Conservation (phyloP, 495 filamentous ascomycete species). For the Penicillium roqueforti region DNA sequence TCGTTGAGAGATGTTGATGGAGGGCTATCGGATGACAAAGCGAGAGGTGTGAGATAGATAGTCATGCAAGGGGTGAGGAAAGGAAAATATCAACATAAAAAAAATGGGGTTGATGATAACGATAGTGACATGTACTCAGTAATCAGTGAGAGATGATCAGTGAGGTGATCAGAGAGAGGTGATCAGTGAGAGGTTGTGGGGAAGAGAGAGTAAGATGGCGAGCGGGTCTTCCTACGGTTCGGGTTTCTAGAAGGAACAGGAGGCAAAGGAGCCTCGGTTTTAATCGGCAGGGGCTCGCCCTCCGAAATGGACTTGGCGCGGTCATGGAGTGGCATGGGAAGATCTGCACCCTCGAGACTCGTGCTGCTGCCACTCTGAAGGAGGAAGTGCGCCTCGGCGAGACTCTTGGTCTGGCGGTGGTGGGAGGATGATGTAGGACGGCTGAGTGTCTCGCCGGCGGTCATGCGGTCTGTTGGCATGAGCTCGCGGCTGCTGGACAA, state of each 20-base stretch:
- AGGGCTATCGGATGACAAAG: conserved; percentile 10
- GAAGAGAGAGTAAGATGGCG: conserved; percentile 46
- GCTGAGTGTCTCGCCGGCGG: conserved; percentile 26
- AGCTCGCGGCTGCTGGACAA: conserved; percentile 46
- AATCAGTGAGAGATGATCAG: no score
- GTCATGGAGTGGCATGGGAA: conserved; percentile 25
- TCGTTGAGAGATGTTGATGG: conserved; percentile 11
- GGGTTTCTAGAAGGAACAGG: conserved; percentile 19
- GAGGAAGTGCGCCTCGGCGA: conserved; percentile 31
- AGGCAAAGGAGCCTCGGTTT: conserved; percentile 11
- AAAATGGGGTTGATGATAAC: background rate
- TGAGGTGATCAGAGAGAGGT: no score
- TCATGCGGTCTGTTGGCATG: conserved; percentile 30
- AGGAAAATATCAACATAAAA: background rate
- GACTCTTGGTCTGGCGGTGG: conserved; percentile 43
- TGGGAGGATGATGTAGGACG: conserved; percentile 32
- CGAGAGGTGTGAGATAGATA: conserved; percentile 6
- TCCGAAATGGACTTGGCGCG: conserved; percentile 40
- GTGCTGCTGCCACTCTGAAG: conserved; percentile 26
- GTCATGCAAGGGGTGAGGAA: conserved; percentile 9
- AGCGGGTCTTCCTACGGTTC: conserved; percentile 32
- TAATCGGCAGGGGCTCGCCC: conserved; percentile 16
- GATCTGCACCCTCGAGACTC: conserved; percentile 23
- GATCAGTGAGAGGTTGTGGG: conserved; percentile 28
- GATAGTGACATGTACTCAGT: conserved; percentile 1